Conservation (phyloP, 1,284 basidiomycete species). For the Mycena citricolor region DNA sequence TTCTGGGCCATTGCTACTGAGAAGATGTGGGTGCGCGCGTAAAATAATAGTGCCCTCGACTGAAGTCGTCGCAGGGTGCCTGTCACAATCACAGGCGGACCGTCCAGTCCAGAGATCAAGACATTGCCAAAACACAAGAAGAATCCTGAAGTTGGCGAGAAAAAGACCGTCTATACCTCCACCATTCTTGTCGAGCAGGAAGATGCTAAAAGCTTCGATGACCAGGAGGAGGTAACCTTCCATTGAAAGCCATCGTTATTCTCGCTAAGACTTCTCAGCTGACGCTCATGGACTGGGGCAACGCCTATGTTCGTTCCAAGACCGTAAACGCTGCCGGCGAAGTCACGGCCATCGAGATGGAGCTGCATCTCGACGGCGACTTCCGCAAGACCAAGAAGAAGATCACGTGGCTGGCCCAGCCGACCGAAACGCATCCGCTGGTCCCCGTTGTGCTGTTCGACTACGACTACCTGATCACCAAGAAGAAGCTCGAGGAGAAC, state of each 20-base stretch:
- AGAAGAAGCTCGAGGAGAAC: conserved; percentile 98
- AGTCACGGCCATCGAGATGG: conserved; percentile 73
- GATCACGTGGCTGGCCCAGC: conserved; percentile 87
- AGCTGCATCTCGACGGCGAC: conserved; percentile 92
- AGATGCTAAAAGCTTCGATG: conserved; percentile 85
- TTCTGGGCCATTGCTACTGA: conserved; percentile 84
- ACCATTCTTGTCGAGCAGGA: conserved; percentile 88
- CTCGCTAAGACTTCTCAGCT: conserved; percentile 56
- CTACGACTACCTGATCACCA: conserved; percentile 98
- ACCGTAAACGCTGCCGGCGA: conserved; percentile 58
- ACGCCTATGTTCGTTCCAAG: conserved; percentile 84
- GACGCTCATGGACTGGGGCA: conserved; percentile 99
- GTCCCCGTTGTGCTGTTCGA: conserved; percentile 79
- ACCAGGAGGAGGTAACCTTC: conserved; percentile 82
- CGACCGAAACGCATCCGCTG: conserved; percentile 57
- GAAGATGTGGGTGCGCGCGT: conserved; percentile 44
- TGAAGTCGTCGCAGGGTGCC: conserved; percentile 56
- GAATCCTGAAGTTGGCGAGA: conserved; percentile 89
- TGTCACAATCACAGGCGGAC: conserved; percentile 75
- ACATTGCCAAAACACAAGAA: conserved; percentile 92
- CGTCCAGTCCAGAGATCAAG: conserved; percentile 66
- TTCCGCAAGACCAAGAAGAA: conserved; percentile 99
- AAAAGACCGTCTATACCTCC: conserved; percentile 84
- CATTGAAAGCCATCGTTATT: neutral
- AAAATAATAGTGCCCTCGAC: neutral